Evolutionary conservation across 2,329 filamentous ascomycete genomes (phyloP), one percentile per base, ranked within the genome.

Genomic region (Alternaria sp.): DNA sequence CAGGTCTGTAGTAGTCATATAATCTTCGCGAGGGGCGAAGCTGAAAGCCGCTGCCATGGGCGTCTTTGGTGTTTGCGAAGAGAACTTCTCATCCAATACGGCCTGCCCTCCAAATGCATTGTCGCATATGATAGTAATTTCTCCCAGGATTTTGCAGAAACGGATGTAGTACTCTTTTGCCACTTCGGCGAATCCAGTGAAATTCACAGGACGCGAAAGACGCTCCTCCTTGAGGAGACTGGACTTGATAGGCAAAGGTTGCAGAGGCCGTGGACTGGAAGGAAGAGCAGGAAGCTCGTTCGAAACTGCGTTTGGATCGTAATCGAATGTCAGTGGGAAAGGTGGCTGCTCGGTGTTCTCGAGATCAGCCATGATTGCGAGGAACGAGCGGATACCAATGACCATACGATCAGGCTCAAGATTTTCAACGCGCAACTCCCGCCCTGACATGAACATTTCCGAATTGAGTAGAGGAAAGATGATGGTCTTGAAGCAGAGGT

Each of bases 61-160:
- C 0, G 95, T 99, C 78, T 98, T 98, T 0, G 95, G 94, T 0
- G 92, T 91, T 9, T 91, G 88, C 46, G 91, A 89, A 62, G 87
- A 92, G 75, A 98, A 97, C 74, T 97, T 98, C 78, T 99, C 96
- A 73, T 99, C 95, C 49, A 98, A 80, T 0, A 93, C 92, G 32
- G 94, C 95, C 81, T 99, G 95, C 0, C 95, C 95, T 53, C 95
- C 96, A 81, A 99, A 99, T 0, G 94, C 92, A 71, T 97, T 95
- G 78, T 99, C 95, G 79, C 95, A 99, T 34, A 98, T 90, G 45
- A 98, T 91, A 2, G 94, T 97, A 57, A 99, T 96, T 76, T 97
- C 96, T 27, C 94, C 95, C 8, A 99, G 82, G 25, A 99, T 94
- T 76, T 97, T 93, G 75, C 94, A 98, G 70, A 99, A 99, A 54